Conservation (phyloP, 208 protist species). For the Hexamita inflata region DNA sequence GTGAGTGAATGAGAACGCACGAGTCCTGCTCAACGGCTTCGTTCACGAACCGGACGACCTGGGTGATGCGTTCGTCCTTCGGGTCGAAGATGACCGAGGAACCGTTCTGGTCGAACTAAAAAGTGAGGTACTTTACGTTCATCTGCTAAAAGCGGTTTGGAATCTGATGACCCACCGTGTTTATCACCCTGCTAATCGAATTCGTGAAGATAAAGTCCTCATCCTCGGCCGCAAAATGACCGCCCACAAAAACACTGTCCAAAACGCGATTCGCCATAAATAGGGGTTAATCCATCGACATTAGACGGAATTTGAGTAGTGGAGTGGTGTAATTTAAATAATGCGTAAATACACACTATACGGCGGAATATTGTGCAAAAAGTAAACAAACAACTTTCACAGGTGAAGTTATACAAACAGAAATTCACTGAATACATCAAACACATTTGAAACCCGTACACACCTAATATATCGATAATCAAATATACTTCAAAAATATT, state of each 20-base stretch:
- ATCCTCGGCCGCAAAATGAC: slow-evolving; percentile 22
- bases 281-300: neutral
- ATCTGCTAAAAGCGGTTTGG: slow-evolving; percentile 17
- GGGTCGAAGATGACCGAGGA: slow-evolving; percentile 22
- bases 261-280: slow-evolving; percentile 27
- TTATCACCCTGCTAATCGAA: slow-evolving; percentile 21
- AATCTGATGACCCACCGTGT: neutral
- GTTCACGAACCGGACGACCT: slow-evolving; percentile 21
- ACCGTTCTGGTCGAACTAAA: slow-evolving; percentile 7
- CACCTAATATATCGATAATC: too few species aligned
- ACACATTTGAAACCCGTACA: too few species aligned
- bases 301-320: too few species aligned
- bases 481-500: too few species aligned
- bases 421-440: too few species aligned
- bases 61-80: slow-evolving; percentile 11
- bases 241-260: slow-evolving; percentile 28
- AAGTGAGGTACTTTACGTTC: slow-evolving; percentile 22
- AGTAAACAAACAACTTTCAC: too few species aligned
- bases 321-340: too few species aligned
- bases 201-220: slow-evolving; percentile 32
- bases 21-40: slow-evolving; percentile 24
- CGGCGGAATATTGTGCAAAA: too few species aligned
- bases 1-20: slow-evolving; percentile 30
- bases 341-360: too few species aligned
- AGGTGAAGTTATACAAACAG: too few species aligned